Evolutionary conservation across 2,329 filamentous ascomycete species (phyloP).

Genomic region (Epichloe gansuensis): DNA sequence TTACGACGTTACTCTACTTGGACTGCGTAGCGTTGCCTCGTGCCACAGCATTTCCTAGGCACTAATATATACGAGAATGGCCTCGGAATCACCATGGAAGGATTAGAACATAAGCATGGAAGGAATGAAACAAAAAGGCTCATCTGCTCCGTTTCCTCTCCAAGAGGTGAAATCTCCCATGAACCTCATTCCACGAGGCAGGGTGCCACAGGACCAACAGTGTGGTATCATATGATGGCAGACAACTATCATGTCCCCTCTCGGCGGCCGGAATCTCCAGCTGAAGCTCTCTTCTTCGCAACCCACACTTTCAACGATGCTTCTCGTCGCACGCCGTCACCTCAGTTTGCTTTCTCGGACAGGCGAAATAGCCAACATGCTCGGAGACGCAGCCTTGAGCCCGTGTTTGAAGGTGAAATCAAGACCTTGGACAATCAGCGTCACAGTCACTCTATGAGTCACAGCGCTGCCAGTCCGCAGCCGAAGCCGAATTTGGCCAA

Average conservation of each 20-base stretch:
- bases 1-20: conserved; percentile 3
- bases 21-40: not conserved
- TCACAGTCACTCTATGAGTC: not conserved
- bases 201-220: not conserved
- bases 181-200: not conserved
- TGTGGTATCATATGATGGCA: not conserved
- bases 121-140: not conserved
- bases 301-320: not conserved
- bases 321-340: conserved; percentile 3
- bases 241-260: not conserved
- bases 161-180: not conserved
- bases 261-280: conserved; percentile 1
- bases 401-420: conserved; percentile 3
- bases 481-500: conserved; percentile 4
- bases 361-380: conserved; percentile 1
- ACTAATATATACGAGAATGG: not conserved
- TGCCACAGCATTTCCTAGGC: conserved; percentile 1
- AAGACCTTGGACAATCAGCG: not conserved
- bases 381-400: conserved; percentile 3
- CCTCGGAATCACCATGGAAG: not conserved
- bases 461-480: not conserved
- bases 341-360: conserved; percentile 1
- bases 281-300: conserved; percentile 1
- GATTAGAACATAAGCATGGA: not conserved
- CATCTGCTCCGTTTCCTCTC: not conserved